These are phyloP conservation scores for Candida nanaspora DNA, from an alignment of 805 yeast genomes.

Conservation along the genomic window DNA sequence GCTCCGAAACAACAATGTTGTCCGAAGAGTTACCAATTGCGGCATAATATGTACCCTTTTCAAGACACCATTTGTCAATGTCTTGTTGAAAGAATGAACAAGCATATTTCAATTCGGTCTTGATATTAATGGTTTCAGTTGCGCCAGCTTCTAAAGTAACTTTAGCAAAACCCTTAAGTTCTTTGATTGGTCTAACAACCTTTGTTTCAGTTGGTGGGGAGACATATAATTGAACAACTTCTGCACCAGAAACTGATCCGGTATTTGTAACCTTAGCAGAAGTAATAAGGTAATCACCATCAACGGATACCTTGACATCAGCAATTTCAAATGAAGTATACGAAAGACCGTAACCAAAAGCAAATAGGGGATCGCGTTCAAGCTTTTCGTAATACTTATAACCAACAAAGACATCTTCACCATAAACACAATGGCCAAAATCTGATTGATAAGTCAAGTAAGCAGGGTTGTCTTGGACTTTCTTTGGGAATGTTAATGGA, in stretches of 20 bases:
- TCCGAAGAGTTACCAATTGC: conserved; percentile 34
- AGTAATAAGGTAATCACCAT: conserved; percentile 15
- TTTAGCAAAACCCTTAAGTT: conserved; percentile 52
- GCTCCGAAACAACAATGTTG: conserved; percentile 3
- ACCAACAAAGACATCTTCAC: conserved; percentile 62
- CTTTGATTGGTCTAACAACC: conserved; percentile 45
- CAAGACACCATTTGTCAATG: conserved; percentile 42
- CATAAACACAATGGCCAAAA: conserved; percentile 49
- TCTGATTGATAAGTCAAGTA: conserved; percentile 43
- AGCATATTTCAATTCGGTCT: conserved; percentile 40
- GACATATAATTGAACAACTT: conserved; percentile 50
- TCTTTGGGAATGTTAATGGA: conserved; percentile 47
- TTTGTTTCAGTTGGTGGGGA: conserved; percentile 27
- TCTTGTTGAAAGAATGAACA: conserved; percentile 48
- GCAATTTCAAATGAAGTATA: conserved; percentile 43
- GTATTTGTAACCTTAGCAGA: conserved; percentile 39
- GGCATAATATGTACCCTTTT: conserved; percentile 42
- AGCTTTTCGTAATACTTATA: conserved; percentile 53
- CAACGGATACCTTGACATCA: conserved; percentile 28
- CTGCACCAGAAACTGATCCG: conserved; percentile 43
- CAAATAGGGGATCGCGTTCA: conserved; percentile 41
- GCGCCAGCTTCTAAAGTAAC: conserved; percentile 39
- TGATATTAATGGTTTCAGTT: conserved; percentile 27
- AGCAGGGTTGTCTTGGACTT: conserved; percentile 48
- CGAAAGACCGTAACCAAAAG: conserved; percentile 60